A percentile compares a stretch with the other conserved stretches of the same genome.
phyloP scores from a whole-genome alignment of 2,329 filamentous ascomycete genomes.

The Colletotrichum salicis region DNA sequence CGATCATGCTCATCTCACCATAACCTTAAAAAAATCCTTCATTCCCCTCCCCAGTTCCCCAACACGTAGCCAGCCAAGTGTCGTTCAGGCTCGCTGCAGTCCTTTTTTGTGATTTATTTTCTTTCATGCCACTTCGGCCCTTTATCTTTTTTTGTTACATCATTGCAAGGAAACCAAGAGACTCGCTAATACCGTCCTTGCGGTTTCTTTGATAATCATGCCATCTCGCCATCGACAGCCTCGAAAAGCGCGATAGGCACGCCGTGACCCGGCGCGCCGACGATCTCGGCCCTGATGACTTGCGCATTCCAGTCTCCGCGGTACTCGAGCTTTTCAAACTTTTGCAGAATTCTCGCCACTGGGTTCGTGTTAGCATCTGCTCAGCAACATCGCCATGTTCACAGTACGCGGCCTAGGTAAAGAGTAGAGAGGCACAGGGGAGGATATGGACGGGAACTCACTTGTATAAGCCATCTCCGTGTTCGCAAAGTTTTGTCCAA shows the following conservation, averaged over 20 bases:
- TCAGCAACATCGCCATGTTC: neutral
- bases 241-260: conserved; percentile 54
- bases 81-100: neutral
- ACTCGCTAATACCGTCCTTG: neutral
- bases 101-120: neutral
- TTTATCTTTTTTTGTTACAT: neutral
- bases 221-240: conserved; percentile 34
- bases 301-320: conserved; percentile 57
- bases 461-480: conserved; percentile 65
- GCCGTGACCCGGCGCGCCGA: conserved; percentile 55
- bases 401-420: neutral
- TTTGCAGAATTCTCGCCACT: conserved; percentile 67
- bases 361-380: neutral
- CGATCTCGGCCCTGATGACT: conserved; percentile 55
- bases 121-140: too few relatives aligned
- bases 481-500: conserved; percentile 69
- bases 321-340: conserved; percentile 65
- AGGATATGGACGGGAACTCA: conserved; percentile 39
- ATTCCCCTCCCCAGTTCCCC: neutral
- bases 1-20: neutral
- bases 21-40: neutral
- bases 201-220: neutral
- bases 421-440: neutral
- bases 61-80: neutral
- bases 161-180: neutral